Percentiles rank a stretch among this genome's conserved stretches.
These are phyloP conservation scores for Lipomyces yamadae DNA, from an alignment of 805 yeast species.

Conservation along the genomic window DNA sequence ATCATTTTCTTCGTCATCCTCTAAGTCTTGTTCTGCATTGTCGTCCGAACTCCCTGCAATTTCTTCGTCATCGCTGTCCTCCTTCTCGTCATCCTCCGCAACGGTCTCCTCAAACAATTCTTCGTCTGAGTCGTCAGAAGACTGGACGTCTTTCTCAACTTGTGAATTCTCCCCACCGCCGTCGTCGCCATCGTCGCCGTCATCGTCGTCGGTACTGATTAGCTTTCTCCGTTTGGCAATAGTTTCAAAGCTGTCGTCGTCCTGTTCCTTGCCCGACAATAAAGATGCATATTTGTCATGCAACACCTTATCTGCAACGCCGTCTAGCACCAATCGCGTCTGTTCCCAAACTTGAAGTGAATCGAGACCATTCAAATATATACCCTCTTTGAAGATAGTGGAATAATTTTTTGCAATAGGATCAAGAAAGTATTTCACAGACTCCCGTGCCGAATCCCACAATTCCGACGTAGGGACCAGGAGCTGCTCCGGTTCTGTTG, in stretches of 20 bases:
- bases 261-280: constrained; percentile 42
- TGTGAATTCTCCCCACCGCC: neutral
- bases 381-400: constrained; percentile 67
- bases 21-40: neutral
- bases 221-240: constrained; percentile 31
- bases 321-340: constrained; percentile 80
- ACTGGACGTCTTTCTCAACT: constrained; percentile 27
- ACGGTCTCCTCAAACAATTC: constrained; percentile 30
- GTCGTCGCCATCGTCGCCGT: constrained; percentile 35
- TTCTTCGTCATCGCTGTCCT: constrained; percentile 23
- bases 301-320: constrained; percentile 68
- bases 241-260: constrained; percentile 36
- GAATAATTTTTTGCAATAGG: constrained; percentile 60
- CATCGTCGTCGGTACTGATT: constrained; percentile 41
- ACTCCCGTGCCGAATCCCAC: constrained; percentile 39
- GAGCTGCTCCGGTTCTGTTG: constrained; percentile 23
- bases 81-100: constrained; percentile 29
- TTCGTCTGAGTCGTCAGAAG: constrained; percentile 22
- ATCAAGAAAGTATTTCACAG: constrained; percentile 58
- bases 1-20: neutral
- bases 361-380: constrained; percentile 83
- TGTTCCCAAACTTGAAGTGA: constrained; percentile 94
- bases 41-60: constrained; percentile 31
- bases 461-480: constrained; percentile 20
- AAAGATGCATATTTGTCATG: constrained; percentile 57